Evolutionary conservation across 192 early-diverging fungal genomes (phyloP).

Genomic region (Rhizophagus sp.): DNA sequence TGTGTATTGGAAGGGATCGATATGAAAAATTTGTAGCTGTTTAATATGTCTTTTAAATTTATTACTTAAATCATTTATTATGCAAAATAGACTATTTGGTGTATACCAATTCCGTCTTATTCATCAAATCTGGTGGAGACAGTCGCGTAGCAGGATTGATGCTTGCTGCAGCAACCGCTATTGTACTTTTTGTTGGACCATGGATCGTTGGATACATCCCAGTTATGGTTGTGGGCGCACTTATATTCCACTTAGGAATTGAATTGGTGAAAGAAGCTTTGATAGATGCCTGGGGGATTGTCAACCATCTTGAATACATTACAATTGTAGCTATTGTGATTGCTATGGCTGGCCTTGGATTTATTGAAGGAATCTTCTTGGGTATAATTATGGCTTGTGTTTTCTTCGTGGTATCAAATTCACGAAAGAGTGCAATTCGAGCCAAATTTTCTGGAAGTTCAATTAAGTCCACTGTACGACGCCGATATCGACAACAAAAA

Average conservation of each 20-base stretch:
- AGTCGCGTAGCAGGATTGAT: constrained; percentile 84
- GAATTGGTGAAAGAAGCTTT: constrained; percentile 92
- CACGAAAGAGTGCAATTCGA: constrained; percentile 63
- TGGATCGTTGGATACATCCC: constrained; percentile 91
- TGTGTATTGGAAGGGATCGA: constrained; percentile 16
- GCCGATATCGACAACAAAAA: constrained; percentile 84
- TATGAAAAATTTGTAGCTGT: neutral
- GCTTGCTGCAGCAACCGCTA: constrained; percentile 72
- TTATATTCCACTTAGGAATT: constrained; percentile 96
- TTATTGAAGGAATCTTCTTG: constrained; percentile 94
- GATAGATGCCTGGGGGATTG: constrained; percentile 81
- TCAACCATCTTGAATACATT: constrained; percentile 85
- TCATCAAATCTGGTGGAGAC: constrained; percentile 90
- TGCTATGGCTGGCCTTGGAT: constrained; percentile 90
- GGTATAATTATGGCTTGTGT: constrained; percentile 93
- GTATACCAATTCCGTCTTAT: constrained; percentile 90
- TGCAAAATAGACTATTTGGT: constrained; percentile 76
- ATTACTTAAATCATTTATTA: constrained; percentile 1
- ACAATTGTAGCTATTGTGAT: constrained; percentile 86
- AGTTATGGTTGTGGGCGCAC: constrained; percentile 88
- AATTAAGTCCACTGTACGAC: constrained; percentile 83
- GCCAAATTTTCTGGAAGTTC: constrained; percentile 66
- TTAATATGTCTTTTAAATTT: neutral
- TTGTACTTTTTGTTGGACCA: constrained; percentile 80
- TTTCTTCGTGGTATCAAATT: constrained; percentile 88